Conservation (phyloP, 176 grass and related monocot species). For the Phragmites australis region DNA sequence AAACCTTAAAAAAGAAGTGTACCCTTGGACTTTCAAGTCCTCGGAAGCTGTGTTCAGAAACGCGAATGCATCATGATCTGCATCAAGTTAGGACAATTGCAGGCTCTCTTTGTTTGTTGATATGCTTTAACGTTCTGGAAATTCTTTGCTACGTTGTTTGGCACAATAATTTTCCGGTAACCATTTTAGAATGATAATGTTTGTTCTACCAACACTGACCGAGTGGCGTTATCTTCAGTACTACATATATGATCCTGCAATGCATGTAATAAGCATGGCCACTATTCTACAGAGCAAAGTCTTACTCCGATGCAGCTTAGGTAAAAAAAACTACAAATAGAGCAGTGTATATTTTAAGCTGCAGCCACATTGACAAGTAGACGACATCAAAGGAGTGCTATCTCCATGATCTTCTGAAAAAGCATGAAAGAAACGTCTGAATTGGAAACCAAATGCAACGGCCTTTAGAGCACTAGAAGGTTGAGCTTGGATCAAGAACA, state of each 20-base stretch:
- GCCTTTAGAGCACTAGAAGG: slow-evolving; percentile 13
- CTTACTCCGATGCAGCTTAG: neutral
- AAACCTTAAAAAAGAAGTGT: too few species aligned
- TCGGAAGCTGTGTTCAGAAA: neutral
- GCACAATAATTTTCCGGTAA: neutral
- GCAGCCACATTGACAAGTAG: neutral
- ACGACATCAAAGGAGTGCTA: neutral
- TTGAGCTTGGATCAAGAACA: slow-evolving; percentile 1
- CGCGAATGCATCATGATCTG: neutral
- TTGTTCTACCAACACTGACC: neutral
- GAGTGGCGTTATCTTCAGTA: neutral
- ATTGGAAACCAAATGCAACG: neutral
- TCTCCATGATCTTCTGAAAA: slow-evolving; percentile 10
- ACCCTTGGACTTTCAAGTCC: too few species aligned
- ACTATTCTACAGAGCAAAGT: neutral
- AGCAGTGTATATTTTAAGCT: neutral
- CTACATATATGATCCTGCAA: neutral
- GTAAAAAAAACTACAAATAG: too few species aligned
- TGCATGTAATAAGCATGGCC: neutral
- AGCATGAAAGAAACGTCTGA: slow-evolving; percentile 43
- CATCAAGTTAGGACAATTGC: neutral
- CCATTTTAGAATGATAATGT: neutral
- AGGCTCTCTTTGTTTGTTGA: neutral
- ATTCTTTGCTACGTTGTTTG: neutral
- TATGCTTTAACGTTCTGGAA: neutral